Conservation (phyloP, 768 basidiomycete genomes). For the Calocera viscosa region DNA sequence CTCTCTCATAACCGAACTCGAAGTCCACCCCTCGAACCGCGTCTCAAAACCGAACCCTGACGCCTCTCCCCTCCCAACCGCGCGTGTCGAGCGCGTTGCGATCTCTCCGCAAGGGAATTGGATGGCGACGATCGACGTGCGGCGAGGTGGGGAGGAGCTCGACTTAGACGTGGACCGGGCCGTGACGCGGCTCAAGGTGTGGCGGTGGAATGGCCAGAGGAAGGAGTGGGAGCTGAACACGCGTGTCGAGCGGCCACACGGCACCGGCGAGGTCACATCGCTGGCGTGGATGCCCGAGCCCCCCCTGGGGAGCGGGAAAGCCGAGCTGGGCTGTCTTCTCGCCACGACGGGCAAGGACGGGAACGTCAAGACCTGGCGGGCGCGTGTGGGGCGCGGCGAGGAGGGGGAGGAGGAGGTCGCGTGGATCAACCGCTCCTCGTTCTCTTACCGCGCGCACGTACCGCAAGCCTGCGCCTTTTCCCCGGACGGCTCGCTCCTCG, state of each 20-base stretch:
- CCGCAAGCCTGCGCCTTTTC: conserved; percentile 68
- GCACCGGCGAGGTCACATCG: conserved; percentile 44
- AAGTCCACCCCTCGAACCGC: conserved; percentile 86
- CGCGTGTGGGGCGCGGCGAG: conserved; percentile 34
- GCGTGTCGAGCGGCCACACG: conserved; percentile 80
- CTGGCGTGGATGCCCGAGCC: conserved; percentile 52
- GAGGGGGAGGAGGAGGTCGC: conserved; percentile 33
- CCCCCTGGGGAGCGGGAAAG: conserved; percentile 13
- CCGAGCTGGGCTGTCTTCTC: conserved; percentile 33
- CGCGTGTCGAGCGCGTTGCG: conserved; percentile 52
- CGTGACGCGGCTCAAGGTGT: conserved; percentile 78
- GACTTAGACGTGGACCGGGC: conserved; percentile 20
- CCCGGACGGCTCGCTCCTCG: conserved; percentile 72
- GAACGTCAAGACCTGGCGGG: conserved; percentile 68
- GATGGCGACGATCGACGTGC: conserved; percentile 82
- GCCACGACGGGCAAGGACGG: conserved; percentile 68
- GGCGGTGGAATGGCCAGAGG: conserved; percentile 62
- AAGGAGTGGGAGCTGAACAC: conserved; percentile 69
- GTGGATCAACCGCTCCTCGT: conserved; percentile 69
- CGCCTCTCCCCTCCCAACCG: conserved; percentile 43
- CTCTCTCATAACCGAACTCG: conserved; percentile 68
- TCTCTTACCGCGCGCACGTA: conserved; percentile 52
- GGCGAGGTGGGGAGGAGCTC: conserved; percentile 50
- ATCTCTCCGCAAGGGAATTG: conserved; percentile 63
- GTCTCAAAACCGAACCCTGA: conserved; percentile 69